Evolutionary conservation across 345 rosid species (phyloP).

Genomic region (Salix viminalis): DNA sequence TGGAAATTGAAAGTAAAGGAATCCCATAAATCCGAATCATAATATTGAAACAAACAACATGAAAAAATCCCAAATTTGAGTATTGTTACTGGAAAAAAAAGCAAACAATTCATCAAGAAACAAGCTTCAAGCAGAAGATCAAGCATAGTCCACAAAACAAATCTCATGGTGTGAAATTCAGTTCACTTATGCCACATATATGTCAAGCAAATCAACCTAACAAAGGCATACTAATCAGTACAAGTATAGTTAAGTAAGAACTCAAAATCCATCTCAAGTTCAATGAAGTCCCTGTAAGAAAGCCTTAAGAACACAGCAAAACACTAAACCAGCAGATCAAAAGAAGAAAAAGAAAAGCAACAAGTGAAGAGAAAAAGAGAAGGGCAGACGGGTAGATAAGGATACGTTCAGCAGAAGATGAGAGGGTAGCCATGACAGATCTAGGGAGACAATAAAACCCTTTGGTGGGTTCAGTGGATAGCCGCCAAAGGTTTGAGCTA

Average conservation of each 20-base stretch:
- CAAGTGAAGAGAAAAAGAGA: neutral
- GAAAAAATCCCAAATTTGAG: neutral
- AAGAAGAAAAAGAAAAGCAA: neutral
- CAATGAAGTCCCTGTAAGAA: neutral
- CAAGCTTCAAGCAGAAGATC: neutral
- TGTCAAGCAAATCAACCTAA: neutral
- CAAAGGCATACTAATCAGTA: neutral
- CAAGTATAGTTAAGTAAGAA: neutral
- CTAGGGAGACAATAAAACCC: neutral
- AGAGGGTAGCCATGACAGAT: neutral
- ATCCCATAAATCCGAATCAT: conserved; percentile 10
- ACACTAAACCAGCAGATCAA: neutral
- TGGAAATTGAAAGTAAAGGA: conserved; percentile 45
- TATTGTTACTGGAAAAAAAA: neutral
- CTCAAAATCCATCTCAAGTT: neutral
- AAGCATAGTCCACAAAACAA: neutral
- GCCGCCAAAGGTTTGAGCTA: conserved; percentile 40
- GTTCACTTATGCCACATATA: neutral
- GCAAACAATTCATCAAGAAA: neutral
- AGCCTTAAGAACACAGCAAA: neutral
- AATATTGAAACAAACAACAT: neutral
- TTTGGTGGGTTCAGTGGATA: conserved; percentile 2
- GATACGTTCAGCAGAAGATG: neutral
- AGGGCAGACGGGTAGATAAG: neutral
- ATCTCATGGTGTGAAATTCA: neutral